Conservation (phyloP, 1,139 yeast species). For the Blastobotrys capitulatus region DNA sequence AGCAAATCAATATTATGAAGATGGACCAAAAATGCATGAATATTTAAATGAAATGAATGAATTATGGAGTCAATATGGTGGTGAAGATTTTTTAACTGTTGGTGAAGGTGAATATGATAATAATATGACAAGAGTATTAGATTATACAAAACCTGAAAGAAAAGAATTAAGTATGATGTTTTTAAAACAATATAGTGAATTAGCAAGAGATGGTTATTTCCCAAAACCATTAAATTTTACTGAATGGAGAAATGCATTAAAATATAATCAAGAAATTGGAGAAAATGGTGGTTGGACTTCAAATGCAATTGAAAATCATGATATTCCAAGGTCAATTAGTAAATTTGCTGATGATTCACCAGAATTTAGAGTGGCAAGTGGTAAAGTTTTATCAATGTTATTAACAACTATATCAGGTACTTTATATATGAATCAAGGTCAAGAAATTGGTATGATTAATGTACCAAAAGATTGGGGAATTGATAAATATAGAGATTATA, state of each 20-base stretch:
- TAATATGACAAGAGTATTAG: constrained; percentile 41
- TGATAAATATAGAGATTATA: constrained; percentile 42
- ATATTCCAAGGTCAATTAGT: not conserved
- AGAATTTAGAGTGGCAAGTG: constrained; percentile 18
- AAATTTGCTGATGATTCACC: constrained; percentile 1
- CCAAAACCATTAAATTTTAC: not conserved
- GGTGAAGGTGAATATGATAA: constrained; percentile 42
- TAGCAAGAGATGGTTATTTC: constrained; percentile 28
- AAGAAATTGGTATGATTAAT: constrained; percentile 55
- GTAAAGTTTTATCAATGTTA: constrained; percentile 45
- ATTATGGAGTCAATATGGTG: constrained; percentile 41
- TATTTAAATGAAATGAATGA: constrained; percentile 48
- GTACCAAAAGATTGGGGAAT: constrained; percentile 44
- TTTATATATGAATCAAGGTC: constrained; percentile 53
- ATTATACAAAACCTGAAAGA: constrained; percentile 45
- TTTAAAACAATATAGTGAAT: constrained; percentile 45
- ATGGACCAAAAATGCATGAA: constrained; percentile 54
- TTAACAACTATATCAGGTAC: constrained; percentile 50
- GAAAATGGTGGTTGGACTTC: constrained; percentile 49
- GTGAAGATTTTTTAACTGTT: constrained; percentile 47
- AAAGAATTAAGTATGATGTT: constrained; percentile 46
- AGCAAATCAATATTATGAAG: constrained; percentile 32
- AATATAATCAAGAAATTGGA: constrained; percentile 25
- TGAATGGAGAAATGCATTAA: constrained; percentile 1
- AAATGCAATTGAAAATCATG: constrained; percentile 49